Base-by-base conservation (phyloP, 345 rosid species). In the Cardiospermum halicacabum region DNA sequence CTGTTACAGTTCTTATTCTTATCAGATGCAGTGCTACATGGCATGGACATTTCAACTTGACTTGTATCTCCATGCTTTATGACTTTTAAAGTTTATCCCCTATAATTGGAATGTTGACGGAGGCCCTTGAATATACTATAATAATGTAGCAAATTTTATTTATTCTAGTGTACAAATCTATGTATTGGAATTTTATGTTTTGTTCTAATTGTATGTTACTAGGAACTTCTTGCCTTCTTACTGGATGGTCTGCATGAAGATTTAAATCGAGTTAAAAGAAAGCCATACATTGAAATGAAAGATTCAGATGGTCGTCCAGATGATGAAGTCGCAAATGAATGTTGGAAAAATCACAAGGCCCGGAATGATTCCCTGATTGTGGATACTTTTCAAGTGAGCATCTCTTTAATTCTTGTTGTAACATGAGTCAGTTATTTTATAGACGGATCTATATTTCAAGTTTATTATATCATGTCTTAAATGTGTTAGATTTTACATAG, bases 231-330 rank as follows among this genome's bases (percentile, higher is more conserved):
- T 72, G 89, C 96, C 19, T 92, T 92, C 72, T 74, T 92, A 63
- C 69, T 92, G 78, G 98, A 89, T 83, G 96, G 96, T 66, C 74
- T 92, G 56, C 98, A 92, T 80, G 98, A 92, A 83, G 98, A 92
- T 71, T 77, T 92, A 81, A 92, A 92, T 73, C 90, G 92, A 62
- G 98, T 89, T 54, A 90, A 88, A 68, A 76, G 66, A 72, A 88
- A 90, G 77, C 92, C 97, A 77, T 93, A 93, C 51, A 77, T 87
- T 70, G 97, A 93, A 77, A 84, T 79, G 74, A 93, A 85, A 73
- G 96, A 88, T 74, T 81, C 88, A 65, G 84, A 74, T 66, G 83
- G 89, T 69, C 89, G 77, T 30, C 94, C 85, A 51, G 98, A 93
- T 69, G 81, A 77, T 71, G 97, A 86, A 81, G 91, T 93, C 76